These are phyloP conservation scores for Aspergillus pseudonomiae DNA, from an alignment of 2,329 filamentous ascomycete species.

Conservation along the genomic window DNA sequence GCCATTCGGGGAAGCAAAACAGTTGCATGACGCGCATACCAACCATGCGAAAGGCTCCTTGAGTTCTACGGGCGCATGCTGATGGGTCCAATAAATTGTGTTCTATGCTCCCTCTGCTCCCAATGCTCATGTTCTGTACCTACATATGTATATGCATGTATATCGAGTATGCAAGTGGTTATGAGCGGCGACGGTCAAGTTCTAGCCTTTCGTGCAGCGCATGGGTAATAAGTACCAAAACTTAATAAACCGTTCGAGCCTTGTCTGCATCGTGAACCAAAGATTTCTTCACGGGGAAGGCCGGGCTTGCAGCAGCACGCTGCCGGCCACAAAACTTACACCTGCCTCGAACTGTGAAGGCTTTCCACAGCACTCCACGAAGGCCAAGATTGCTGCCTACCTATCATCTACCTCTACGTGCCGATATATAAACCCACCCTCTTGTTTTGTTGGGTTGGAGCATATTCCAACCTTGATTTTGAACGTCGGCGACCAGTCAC, in stretches of 20 bases:
- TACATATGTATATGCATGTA: constrained; percentile 14
- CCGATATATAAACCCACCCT: neutral
- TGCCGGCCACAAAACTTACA: constrained; percentile 4
- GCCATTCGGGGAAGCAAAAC: neutral
- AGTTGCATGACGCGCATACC: constrained; percentile 10
- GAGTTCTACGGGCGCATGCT: neutral
- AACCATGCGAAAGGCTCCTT: neutral
- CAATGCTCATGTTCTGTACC: neutral
- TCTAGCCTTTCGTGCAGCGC: neutral
- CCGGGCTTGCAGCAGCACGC: constrained; percentile 10
- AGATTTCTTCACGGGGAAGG: constrained; percentile 8
- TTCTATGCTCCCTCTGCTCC: neutral
- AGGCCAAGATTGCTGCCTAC: neutral
- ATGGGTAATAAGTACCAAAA: neutral
- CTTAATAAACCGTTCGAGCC: neutral
- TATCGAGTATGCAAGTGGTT: constrained; percentile 7
- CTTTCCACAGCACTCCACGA: too few species aligned
- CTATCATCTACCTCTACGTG: neutral
- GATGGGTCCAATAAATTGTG: neutral
- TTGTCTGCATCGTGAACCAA: neutral
- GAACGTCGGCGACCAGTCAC: neutral
- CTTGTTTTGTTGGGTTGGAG: neutral
- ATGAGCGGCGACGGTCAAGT: neutral
- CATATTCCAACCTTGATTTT: neutral
- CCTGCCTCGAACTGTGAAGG: constrained; percentile 13